Base-by-base conservation (phyloP, 768 basidiomycete genomes). In the Piloderma croceum region DNA sequence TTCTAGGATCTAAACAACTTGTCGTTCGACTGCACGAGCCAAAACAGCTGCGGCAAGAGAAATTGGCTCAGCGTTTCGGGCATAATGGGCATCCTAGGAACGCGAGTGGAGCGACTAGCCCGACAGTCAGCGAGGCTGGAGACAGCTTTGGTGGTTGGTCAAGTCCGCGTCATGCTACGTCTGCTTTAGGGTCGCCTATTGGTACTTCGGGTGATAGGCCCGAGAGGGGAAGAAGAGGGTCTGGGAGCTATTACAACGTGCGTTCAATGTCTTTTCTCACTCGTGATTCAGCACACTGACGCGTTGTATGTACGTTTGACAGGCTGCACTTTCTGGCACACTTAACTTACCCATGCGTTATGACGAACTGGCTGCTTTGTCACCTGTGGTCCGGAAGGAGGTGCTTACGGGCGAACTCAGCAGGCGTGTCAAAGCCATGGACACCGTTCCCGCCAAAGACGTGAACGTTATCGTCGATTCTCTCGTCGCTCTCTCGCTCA, bases 21-120 rank as follows among this genome's bases (percentile, higher is more conserved):
- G 83, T 88, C 1, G 91, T 94, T 20, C 77, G 91, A 31, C 64
- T 93, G 38, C 90, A 93, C 49, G 91, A 93, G 60, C 90, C 90
- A 7, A 92, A 90, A 58, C 86, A 90, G 56, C 62, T 91, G n/a
- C 76, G 91, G 17, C 85, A 90, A 57, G 88, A 90, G 63, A 90
- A 91, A 49, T 69, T 91, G 7, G 88, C 88, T 11, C 81, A 83
- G 41, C 73, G 87, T n/a, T 90, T 86, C 52, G 77, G 68, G 35
- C 63, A 76, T 5, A 87, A 85, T 51, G 81, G 82, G 12, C 89
- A 90, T 51, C 87, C 86, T 9, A 75, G 86, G 46, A 82, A 72
- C 45, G 76, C 82, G 3, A 87, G 84, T 51, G 90, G 90, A 10
- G 86, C 88, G 7, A 90, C 88, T 1, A 89, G 86, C 54, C 90